A percentile compares a stretch with the other conserved stretches of the same genome.
Conservation (phyloP, 768 basidiomycete species). For the Leccinum longicurvipes region DNA sequence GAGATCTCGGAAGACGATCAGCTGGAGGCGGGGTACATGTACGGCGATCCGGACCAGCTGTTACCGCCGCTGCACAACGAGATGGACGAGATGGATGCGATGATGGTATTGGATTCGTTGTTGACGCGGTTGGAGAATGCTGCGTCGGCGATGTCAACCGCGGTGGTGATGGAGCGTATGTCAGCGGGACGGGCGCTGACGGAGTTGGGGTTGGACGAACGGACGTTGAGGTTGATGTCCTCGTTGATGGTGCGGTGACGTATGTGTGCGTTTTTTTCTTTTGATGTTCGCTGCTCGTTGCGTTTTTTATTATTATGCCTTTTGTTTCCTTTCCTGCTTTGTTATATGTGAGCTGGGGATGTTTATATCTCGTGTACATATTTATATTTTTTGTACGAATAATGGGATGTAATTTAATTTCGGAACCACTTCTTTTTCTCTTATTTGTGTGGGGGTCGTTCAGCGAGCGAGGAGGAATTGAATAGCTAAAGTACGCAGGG, state of each 20-base stretch:
- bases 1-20: conserved; percentile 23
- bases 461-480: too few species aligned
- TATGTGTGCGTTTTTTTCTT: neutral
- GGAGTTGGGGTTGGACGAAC: conserved; percentile 42
- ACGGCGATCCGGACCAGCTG: conserved; percentile 59
- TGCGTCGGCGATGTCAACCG: conserved; percentile 32
- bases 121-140: conserved; percentile 76
- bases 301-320: neutral
- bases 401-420: neutral
- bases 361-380: neutral
- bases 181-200: conserved; percentile 29
- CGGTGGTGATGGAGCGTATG: conserved; percentile 18
- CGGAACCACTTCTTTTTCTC: neutral
- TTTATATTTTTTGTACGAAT: neutral
- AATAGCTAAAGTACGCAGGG: too few species aligned
- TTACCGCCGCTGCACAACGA: conserved; percentile 68
- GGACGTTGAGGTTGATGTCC: conserved; percentile 44
- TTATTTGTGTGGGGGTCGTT: too few species aligned
- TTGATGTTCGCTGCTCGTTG: neutral
- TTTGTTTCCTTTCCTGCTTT: neutral
- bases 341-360: conserved; percentile 1
- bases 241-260: conserved; percentile 27
- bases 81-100: conserved; percentile 68
- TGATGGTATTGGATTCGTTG: conserved; percentile 73
- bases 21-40: conserved; percentile 38